Evolutionary conservation across 345 rosid genomes (phyloP).

Genomic region (Pseudoturritis turrita): DNA sequence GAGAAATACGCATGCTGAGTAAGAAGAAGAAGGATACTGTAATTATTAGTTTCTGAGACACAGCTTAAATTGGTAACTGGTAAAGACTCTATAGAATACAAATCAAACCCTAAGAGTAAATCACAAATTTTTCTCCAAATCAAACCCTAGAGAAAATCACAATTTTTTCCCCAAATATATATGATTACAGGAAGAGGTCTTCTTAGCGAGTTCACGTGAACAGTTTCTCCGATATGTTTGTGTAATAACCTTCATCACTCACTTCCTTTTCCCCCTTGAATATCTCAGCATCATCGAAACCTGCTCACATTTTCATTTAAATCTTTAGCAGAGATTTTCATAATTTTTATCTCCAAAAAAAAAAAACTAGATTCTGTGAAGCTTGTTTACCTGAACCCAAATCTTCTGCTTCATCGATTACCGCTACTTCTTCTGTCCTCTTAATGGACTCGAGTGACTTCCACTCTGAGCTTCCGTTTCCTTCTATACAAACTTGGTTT

Average conservation of each 20-base stretch:
- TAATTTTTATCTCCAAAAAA: background rate
- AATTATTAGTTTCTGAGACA: background rate
- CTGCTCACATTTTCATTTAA: slow-evolving; percentile 39
- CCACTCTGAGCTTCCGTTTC: slow-evolving; percentile 61
- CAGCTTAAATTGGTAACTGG: background rate
- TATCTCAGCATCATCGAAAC: slow-evolving; percentile 76
- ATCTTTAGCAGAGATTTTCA: background rate
- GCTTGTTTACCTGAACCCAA: slow-evolving; percentile 53
- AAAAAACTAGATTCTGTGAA: background rate
- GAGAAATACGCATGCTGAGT: background rate
- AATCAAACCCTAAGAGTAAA: background rate
- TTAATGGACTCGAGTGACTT: slow-evolving; percentile 49
- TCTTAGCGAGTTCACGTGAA: slow-evolving; percentile 20
- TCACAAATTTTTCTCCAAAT: background rate
- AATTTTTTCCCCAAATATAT: background rate
- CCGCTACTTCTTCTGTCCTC: slow-evolving; percentile 38
- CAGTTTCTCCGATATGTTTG: slow-evolving; percentile 27
- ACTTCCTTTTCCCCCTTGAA: slow-evolving; percentile 43
- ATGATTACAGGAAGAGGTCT: slow-evolving; percentile 16
- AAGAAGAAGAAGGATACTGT: background rate
- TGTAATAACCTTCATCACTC: slow-evolving; percentile 36
- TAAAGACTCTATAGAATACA: background rate
- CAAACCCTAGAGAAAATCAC: background rate
- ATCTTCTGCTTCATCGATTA: slow-evolving; percentile 56
- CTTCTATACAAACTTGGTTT: slow-evolving; percentile 49